Evolutionary conservation across 352 stramenopile species (phyloP), one percentile per base, ranked within the genome.

Genomic region (Phytophthora megakarya): DNA sequence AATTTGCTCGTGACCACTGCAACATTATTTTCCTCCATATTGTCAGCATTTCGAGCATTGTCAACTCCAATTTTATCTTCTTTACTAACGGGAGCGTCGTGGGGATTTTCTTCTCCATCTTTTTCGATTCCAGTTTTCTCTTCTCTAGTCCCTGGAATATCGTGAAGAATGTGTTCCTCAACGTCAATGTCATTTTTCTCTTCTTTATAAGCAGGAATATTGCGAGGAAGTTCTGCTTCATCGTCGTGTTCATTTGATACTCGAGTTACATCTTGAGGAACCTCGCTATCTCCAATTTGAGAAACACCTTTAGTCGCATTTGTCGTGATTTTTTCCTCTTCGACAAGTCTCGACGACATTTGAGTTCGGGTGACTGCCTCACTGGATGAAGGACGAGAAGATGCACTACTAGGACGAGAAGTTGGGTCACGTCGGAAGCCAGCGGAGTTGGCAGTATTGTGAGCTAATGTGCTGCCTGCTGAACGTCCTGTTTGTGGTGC

Each of bases 321-420:
- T n/a, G 11, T 5, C 15, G 16, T 2, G 13, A 32, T 30, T 13
- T n/a, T n/a, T n/a, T 55, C 48, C 23, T 57, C 57, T 52, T 59
- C n/a, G 28, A 15, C 3, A 19, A 53, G 13, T 5, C 61, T 55
- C 38, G 61, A 74, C 28, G 43, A 60, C 13, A 13, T 67, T 9
- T 28, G 58, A 61, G 63, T 33, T 32, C 56, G 40, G 22, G 22
- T 62, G 33, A 32, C 5, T 33, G 43, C 40, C 26, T 51, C 59
- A 43, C 40, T 42, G 7, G 65, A 70, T 2, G 65, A 56, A 5
- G 65, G 65, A 40, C 60, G 60, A 55, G 65, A 69, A 16, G 33
- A 12, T 26, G 50, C 64, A 55, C 37, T 56, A 12, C 35, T 25
- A 38, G 56, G 30, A 21, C 57, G 63, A 33, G 50, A 61, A 13